A percentile compares a stretch with the other conserved stretches of the same genome.
Conservation (phyloP, 2,329 filamentous ascomycete species). For the Cytospora piceicola region DNA sequence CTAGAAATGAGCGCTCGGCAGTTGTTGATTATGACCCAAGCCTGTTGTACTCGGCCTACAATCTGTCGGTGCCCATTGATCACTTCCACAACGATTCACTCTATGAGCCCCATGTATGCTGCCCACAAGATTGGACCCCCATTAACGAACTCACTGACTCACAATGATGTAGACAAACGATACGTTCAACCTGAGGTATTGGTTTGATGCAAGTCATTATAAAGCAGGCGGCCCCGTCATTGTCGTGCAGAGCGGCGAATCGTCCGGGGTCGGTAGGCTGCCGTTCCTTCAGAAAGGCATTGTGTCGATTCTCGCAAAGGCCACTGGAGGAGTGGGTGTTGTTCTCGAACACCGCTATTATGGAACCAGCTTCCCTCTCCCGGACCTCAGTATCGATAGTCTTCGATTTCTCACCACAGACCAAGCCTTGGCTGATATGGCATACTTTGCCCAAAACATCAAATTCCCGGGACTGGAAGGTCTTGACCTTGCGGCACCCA, state of each 20-base stretch:
- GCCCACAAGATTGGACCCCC: neutral
- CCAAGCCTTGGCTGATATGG: constrained; percentile 79
- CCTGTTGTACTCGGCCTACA: constrained; percentile 44
- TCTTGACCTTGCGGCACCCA: constrained; percentile 65
- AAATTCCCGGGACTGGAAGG: constrained; percentile 72
- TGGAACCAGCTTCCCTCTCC: constrained; percentile 71
- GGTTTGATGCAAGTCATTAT: constrained; percentile 80
- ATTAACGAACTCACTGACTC: neutral
- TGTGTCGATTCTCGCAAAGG: constrained; percentile 68
- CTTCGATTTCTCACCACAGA: constrained; percentile 83
- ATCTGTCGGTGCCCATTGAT: constrained; percentile 63
- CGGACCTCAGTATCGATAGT: constrained; percentile 68
- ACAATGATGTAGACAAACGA: constrained; percentile 49
- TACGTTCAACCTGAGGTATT: constrained; percentile 75
- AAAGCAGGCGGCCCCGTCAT: constrained; percentile 79
- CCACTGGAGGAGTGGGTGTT: constrained; percentile 75
- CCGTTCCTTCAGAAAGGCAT: constrained; percentile 79
- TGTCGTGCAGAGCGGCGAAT: constrained; percentile 75
- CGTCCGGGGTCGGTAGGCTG: constrained; percentile 63
- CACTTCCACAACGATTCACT: constrained; percentile 80
- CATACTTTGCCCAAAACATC: constrained; percentile 77
- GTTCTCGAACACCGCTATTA: constrained; percentile 90
- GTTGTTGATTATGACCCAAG: constrained; percentile 22
- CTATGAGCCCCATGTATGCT: constrained; percentile 70
- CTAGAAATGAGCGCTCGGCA: neutral